Evolutionary conservation across 495 filamentous ascomycete genomes (phyloP), one percentile per base, ranked within the genome.

Genomic region (Terfezia claveryi): DNA sequence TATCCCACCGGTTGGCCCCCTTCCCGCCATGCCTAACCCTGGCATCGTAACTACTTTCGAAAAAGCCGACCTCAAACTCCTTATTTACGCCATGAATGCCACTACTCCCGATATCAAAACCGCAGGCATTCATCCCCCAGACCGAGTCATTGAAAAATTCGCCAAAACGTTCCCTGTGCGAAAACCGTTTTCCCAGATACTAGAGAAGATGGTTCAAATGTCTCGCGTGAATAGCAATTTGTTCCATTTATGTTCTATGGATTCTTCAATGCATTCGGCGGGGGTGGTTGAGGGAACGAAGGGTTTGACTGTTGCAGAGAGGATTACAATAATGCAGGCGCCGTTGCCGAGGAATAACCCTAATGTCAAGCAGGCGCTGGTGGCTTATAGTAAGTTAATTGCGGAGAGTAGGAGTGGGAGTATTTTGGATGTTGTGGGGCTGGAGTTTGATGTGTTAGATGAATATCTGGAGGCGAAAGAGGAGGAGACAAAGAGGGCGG

Each of bases 111-210:
- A 83, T 5, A 71, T 99, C 36, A 69, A 61, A 49, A 76, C 80
- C 8, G 91, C 88, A 2, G 87, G 85, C 4, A 68, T 95, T 49
- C 69, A 80, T 37, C 87, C 91, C 4, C 80, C 82, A 0, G 64
- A 75, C 2, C 50, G 64, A 23, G 71, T 85, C 12, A 70, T 93
- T 38, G 72, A 85, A 58, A 74, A 75, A 23, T 87, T 96, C 60
- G 73, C 80, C 8, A 72, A 73, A 2, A 87, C 85, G 59, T 94
- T 91, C 66, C 85, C 86, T 4, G 73, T 79, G 6, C 70, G 73
- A 10, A 83, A 80, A 0, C 82, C 85, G 1, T 81, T 94, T 61
- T 76, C 76, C 62, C 89, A 83, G 63, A 76, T 95, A 54, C 64
- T 95, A 23, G 69, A 82, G 52, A 80, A 87, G 55, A 69, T 86